Conservation (phyloP, 139 green algal species). For the Tetradesmus lagerheimii region DNA sequence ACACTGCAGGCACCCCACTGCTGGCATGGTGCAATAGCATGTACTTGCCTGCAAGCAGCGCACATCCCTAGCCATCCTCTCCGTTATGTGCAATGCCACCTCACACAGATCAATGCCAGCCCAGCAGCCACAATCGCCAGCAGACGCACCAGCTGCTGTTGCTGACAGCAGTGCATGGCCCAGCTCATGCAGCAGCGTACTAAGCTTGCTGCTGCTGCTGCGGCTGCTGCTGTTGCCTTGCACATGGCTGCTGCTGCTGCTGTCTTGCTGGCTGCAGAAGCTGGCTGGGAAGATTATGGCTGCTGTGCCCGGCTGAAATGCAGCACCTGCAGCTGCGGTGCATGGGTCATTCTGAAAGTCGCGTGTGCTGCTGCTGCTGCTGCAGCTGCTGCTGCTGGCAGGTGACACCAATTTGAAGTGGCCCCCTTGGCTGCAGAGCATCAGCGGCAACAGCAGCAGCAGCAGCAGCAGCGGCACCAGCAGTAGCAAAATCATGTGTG, state of each 20-base stretch:
- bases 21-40: too few species aligned
- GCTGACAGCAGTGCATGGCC: slow-evolving; percentile 16
- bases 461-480: too few species aligned
- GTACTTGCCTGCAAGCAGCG: neutral
- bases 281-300: neutral
- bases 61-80: neutral
- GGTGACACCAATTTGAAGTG: neutral
- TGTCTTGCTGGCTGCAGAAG: neutral
- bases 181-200: slow-evolving; percentile 1
- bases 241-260: neutral
- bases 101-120: neutral
- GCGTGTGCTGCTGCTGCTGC: too few species aligned
- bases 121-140: neutral
- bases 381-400: neutral
- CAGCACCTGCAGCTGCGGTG: neutral
- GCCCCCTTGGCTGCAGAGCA: neutral
- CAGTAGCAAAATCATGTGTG: too few species aligned
- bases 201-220: neutral
- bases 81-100: neutral
- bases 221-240: neutral
- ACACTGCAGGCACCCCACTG: too few species aligned
- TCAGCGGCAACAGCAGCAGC: neutral
- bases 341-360: too few species aligned
- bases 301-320: neutral
- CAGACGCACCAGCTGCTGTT: neutral